Conservation (phyloP, 129 eudicot genomes). For the Scalesia atractyloides region DNA sequence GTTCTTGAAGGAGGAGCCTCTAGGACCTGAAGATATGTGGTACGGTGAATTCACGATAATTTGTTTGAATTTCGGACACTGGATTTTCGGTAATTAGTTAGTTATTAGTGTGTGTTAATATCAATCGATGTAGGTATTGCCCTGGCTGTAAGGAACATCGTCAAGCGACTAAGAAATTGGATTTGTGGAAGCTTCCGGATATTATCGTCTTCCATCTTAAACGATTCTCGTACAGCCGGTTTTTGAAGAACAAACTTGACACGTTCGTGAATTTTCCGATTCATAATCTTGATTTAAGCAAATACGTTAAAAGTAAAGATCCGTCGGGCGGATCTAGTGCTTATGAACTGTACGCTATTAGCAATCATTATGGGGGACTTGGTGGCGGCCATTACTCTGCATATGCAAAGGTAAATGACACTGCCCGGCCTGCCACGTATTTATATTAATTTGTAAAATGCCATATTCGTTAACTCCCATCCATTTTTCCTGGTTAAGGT, state of each 20-base stretch:
- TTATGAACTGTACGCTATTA: conserved; percentile 87
- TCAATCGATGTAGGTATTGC: conserved; percentile 69
- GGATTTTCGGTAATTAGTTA: not conserved
- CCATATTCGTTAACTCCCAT: too few species aligned
- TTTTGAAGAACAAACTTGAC: conserved; percentile 89
- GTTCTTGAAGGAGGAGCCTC: conserved; percentile 92
- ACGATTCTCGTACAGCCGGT: conserved; percentile 92
- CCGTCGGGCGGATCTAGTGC: conserved; percentile 50
- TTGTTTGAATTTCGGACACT: conserved; percentile 5
- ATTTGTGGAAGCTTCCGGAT: conserved; percentile 93
- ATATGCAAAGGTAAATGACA: conserved; percentile 70
- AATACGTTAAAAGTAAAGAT: conserved; percentile 71
- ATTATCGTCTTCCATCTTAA: conserved; percentile 88
- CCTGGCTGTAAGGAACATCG: conserved; percentile 94
- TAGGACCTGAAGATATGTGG: conserved; percentile 99
- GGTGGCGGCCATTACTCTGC: conserved; percentile 99
- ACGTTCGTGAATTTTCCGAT: conserved; percentile 84
- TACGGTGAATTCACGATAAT: conserved; percentile 26
- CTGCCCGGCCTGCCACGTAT: not conserved
- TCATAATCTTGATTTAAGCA: conserved; percentile 82
- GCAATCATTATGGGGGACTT: conserved; percentile 99
- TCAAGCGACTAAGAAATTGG: conserved; percentile 93
- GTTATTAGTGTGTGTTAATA: not conserved
- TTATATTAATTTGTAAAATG: not conserved
- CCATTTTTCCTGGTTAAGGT: too few species aligned